Base-by-base conservation (phyloP, 73 alveolate genomes). In the Stentor coeruleus region DNA sequence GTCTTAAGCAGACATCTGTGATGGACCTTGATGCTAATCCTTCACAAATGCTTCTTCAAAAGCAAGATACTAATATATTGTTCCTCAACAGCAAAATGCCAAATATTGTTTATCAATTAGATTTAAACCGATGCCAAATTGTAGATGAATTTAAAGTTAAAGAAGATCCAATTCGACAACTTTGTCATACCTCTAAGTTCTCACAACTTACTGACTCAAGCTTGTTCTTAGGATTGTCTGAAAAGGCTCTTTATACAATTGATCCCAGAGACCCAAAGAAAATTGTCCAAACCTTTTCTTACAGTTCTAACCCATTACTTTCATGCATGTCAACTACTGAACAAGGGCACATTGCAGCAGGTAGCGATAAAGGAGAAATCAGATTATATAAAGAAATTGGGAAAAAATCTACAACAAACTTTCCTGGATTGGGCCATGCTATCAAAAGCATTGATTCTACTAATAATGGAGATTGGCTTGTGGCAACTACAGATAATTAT, bases 381-480 rank as follows among this genome's bases (percentile, higher is more conserved):
- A 75, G 38, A 38, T 6, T 75, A 14, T 75, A 75, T 3, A 75
- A 38, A 40, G 59, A 75, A 75, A 75, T 75, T n/a, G 83, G 83
- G 0, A 38, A 75, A 40, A 75, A 75, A 14, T 14, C 83, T 38
- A 75, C n/a, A 75, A 75, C 26, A 33, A 38, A 36, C 2, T 75
- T 75, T n/a, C 83, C 77, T 6, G 83, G 66, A 14, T 38, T 75
- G 15, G 83, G 83, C 83, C 40, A 75, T 1, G 77, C 59, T 6
- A 75, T 75, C 83, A 75, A 31, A 75, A 40, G 74, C 37, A 14
- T 75, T n/a, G 83, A 75, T 33, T 20, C 3, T 14, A 75, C 83
- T n/a, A 39, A 75, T 20, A 37, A 75, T n/a, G 83, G 83, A 3
- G 6, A 15, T n/a, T 75, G 83, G 38, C 33, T 75, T 75, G 38